Evolutionary conservation across 306 rosid species (phyloP).

Genomic region (Cercis canadensis): DNA sequence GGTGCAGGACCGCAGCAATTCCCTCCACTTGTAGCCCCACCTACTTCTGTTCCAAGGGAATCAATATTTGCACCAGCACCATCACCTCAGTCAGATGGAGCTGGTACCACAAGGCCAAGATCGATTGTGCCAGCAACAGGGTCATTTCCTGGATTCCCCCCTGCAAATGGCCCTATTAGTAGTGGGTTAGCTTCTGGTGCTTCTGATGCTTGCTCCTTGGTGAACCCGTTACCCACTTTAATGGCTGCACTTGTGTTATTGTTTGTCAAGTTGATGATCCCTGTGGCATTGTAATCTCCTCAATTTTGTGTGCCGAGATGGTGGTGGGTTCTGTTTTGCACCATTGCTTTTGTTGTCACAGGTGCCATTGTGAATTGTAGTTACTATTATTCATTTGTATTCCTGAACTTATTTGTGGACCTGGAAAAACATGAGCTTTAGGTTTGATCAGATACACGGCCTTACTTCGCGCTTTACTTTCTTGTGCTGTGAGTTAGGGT

Average conservation of each 20-base stretch:
- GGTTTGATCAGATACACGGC: conserved; percentile 10
- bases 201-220: conserved; percentile 69
- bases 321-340: conserved; percentile 37
- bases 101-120: conserved; percentile 49
- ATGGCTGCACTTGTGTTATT: conserved; percentile 48
- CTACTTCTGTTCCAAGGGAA: conserved; percentile 61
- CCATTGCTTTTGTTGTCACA: conserved; percentile 23
- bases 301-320: conserved; percentile 31
- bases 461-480: too few relatives aligned
- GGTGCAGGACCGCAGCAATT: conserved; percentile 74
- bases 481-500: background rate
- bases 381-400: conserved; percentile 45
- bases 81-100: conserved; percentile 62
- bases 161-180: conserved; percentile 70
- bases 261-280: conserved; percentile 47
- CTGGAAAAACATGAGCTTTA: conserved; percentile 36
- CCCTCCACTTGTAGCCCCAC: conserved; percentile 85
- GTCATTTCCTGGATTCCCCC: conserved; percentile 59
- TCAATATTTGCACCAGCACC: conserved; percentile 72
- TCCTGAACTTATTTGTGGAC: conserved; percentile 49
- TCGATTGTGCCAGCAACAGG: conserved; percentile 65
- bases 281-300: conserved; percentile 54
- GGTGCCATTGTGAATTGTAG: conserved; percentile 42
- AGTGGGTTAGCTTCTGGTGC: conserved; percentile 54
- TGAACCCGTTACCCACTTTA: conserved; percentile 55